Evolutionary conservation across 2,329 filamentous ascomycete species (phyloP).

Genomic region (Ceratocystiopsis brevicomis): DNA sequence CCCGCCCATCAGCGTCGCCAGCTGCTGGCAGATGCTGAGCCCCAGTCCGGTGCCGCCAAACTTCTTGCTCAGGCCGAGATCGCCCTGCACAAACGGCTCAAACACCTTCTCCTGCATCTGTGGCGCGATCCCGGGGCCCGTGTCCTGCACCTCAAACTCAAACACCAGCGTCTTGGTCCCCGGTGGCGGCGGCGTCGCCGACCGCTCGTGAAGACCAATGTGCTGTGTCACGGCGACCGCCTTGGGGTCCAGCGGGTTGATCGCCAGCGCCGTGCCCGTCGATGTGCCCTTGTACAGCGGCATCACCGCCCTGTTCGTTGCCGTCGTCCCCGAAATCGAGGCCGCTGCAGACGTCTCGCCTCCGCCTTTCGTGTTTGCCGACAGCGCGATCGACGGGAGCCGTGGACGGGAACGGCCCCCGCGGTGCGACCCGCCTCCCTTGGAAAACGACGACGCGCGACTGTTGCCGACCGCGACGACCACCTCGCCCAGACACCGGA

Average conservation of each 20-base stretch:
- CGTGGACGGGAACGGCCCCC: conserved; percentile 14
- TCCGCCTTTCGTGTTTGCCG: conserved; percentile 25
- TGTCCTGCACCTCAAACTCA: conserved; percentile 79
- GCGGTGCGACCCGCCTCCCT: conserved; percentile 23
- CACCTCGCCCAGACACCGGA: conserved; percentile 50
- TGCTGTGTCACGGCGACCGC: conserved; percentile 22
- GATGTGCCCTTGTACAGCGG: conserved; percentile 13
- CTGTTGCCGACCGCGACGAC: conserved; percentile 25
- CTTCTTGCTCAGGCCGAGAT: conserved; percentile 72
- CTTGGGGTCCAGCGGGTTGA: conserved; percentile 44
- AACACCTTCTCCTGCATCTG: conserved; percentile 69
- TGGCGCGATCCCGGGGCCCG: conserved; percentile 66
- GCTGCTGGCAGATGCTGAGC: conserved; percentile 73
- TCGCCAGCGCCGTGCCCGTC: conserved; percentile 36
- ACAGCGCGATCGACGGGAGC: conserved; percentile 27
- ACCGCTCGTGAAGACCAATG: conserved; percentile 32
- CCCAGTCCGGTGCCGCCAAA: conserved; percentile 79
- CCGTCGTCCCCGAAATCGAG: not conserved
- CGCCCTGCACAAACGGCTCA: conserved; percentile 88
- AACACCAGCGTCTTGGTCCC: conserved; percentile 52
- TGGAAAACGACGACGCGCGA: conserved; percentile 33
- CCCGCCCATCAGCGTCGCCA: conserved; percentile 69
- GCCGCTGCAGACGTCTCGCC: conserved; percentile 8
- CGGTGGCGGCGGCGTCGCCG: conserved; percentile 39
- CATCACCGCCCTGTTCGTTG: conserved; percentile 4